Conservation (phyloP, 129 eudicot genomes). For the carrot (Daucus carota) region DNA sequence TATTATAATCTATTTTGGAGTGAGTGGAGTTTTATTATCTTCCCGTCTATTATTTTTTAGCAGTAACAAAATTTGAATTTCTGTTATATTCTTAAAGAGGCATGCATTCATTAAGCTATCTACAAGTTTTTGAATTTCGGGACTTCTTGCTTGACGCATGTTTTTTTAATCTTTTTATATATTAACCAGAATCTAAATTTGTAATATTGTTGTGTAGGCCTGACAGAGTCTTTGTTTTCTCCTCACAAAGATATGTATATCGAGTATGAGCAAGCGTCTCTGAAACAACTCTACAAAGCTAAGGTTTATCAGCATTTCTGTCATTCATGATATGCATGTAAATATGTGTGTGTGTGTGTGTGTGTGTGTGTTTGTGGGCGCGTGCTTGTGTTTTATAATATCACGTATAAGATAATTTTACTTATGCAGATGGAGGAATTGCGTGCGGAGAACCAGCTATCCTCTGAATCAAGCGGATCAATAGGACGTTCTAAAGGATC, state of each 20-base stretch:
- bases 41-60: background rate
- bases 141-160: background rate
- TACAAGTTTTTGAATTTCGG: background rate
- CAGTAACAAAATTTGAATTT: background rate
- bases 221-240: constrained; percentile 86
- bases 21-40: background rate
- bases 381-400: background rate
- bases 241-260: constrained; percentile 86
- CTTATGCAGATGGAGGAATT: constrained; percentile 71
- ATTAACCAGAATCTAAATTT: constrained; percentile 13
- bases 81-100: background rate
- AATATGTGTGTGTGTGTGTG: background rate
- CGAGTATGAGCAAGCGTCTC: constrained; percentile 90
- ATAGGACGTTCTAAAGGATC: constrained; percentile 96
- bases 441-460: constrained; percentile 74
- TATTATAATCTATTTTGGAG: background rate
- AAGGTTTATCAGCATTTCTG: constrained; percentile 43
- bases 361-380: background rate
- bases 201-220: constrained; percentile 41
- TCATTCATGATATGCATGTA: constrained; percentile 7
- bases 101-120: background rate
- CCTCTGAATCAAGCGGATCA: constrained; percentile 70
- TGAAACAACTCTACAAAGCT: constrained; percentile 82
- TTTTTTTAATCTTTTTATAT: background rate
- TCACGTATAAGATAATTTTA: constrained; percentile 3